Base-by-base conservation (phyloP, 495 filamentous ascomycete genomes). In the Neurospora africana region DNA sequence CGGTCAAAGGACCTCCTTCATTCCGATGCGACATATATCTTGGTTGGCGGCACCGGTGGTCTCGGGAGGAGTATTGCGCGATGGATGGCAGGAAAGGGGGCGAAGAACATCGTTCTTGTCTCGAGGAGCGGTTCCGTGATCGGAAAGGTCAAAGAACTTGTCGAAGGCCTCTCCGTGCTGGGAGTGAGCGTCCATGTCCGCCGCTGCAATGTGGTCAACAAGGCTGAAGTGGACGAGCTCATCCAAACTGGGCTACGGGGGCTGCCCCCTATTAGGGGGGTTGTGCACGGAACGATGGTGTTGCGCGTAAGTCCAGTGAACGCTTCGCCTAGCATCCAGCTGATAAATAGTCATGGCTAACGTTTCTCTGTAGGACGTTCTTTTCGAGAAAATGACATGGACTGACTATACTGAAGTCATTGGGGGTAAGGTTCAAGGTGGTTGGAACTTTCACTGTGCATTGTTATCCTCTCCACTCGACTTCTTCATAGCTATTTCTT, bases 401-500 rank as follows among this genome's bases (percentile, higher is more conserved):
- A 78, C 85, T 1, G 78, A 86, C n/a, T 89, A 85, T 71, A 78
- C 75, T 17, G 77, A 80, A 5, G 85, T 84, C 58, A 84, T 86
- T 27, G 78, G 81, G 68, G 85, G 87, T 37, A 90, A 90, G 76
- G 85, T 89, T 2, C 76, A 84, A 33, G 88, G 86, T 11, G 79
- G 82, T 10, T 84, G 85, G 84, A 86, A 90, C 76, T 79, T 91
- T 68, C 89, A 91, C 76, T 77, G 86, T 43, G 74, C 77, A 3
- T 82, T 91, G 30, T 81, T 74, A 13, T 74, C 76, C 70, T 68
- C 78, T 5, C 79, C 84, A 9, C 84, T 91, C 1, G 90, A 91
- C 76, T 92, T 92, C 82, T 91, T 92, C 79, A 79, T 91, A 33
- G 83, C 84, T 43, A 84, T 91, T 40, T 90, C 88, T 6, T 92